Evolutionary conservation across 1,139 yeast species (phyloP).

Genomic region (Blastobotrys aristatus): DNA sequence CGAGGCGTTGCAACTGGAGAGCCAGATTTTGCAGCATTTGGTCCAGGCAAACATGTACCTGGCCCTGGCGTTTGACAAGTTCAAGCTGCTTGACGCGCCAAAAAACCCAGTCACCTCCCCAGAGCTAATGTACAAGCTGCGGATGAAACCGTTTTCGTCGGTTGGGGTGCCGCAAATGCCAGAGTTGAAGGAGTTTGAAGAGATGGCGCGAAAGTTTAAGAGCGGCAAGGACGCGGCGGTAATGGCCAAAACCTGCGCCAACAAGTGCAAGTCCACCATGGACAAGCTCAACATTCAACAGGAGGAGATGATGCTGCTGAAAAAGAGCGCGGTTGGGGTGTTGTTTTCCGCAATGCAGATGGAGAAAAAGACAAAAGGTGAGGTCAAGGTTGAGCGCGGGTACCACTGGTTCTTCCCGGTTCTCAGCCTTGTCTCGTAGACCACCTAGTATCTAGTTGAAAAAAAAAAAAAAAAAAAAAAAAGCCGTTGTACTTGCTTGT

Average conservation of each 20-base stretch:
- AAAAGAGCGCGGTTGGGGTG: slow-evolving; percentile 33
- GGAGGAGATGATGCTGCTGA: slow-evolving; percentile 30
- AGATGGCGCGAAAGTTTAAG: background rate
- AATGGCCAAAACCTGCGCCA: slow-evolving; percentile 20
- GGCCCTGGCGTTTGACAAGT: slow-evolving; percentile 38
- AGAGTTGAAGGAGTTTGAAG: slow-evolving; percentile 34
- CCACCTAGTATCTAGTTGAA: background rate
- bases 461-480: background rate
- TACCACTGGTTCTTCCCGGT: slow-evolving; percentile 37
- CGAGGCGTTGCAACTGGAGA: slow-evolving; percentile 36
- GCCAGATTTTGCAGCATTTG: slow-evolving; percentile 37
- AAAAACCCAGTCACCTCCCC: slow-evolving; percentile 40
- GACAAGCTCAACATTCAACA: slow-evolving; percentile 20
- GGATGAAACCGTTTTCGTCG: slow-evolving; percentile 79
- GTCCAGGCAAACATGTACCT: slow-evolving; percentile 40
- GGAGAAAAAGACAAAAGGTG: slow-evolving; percentile 14
- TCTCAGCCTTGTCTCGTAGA: slow-evolving; percentile 14
- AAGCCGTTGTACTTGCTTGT: background rate
- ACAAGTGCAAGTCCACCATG: slow-evolving; percentile 20
- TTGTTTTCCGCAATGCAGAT: slow-evolving; percentile 24
- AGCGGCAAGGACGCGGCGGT: slow-evolving; percentile 17
- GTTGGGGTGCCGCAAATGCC: slow-evolving; percentile 77
- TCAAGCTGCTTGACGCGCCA: slow-evolving; percentile 34
- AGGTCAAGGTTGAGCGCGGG: slow-evolving; percentile 17
- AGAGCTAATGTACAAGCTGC: slow-evolving; percentile 53